A percentile compares a stretch with the other conserved stretches of the same genome.
Evolutionary conservation across 306 rosid genomes (phyloP).

Genomic region (Cajanus cajan): DNA sequence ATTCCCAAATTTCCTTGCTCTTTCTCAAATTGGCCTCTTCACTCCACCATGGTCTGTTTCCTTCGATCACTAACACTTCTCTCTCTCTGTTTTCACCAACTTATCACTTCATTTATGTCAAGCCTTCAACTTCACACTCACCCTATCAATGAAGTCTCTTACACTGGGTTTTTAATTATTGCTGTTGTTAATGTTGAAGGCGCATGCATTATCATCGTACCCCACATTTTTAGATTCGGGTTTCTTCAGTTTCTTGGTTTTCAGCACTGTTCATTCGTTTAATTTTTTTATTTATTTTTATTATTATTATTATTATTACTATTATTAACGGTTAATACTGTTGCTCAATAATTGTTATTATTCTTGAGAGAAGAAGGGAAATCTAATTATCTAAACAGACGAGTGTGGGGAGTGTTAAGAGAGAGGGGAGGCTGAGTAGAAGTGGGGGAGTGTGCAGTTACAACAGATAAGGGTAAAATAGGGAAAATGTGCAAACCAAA

Average conservation of each 20-base stretch:
- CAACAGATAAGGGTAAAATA: no score
- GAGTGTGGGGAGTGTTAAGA: no score
- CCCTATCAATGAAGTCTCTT: background rate
- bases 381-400: no score
- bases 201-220: background rate
- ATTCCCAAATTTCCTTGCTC: background rate
- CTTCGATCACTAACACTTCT: background rate
- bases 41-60: conserved; percentile 42
- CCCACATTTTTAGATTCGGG: background rate
- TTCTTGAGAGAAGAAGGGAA: no score
- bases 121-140: background rate
- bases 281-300: background rate
- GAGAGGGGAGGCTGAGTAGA: no score
- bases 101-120: background rate
- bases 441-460: no score
- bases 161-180: background rate
- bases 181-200: background rate
- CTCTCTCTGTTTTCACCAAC: background rate
- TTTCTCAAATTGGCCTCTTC: background rate
- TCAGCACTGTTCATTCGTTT: background rate
- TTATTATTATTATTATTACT: no score
- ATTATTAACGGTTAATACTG: no score
- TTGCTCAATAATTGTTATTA: no score
- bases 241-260: background rate
- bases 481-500: no score